Evolutionary conservation across 169 alveolate genomes (phyloP).

Genomic region (Condylostoma magnum): DNA sequence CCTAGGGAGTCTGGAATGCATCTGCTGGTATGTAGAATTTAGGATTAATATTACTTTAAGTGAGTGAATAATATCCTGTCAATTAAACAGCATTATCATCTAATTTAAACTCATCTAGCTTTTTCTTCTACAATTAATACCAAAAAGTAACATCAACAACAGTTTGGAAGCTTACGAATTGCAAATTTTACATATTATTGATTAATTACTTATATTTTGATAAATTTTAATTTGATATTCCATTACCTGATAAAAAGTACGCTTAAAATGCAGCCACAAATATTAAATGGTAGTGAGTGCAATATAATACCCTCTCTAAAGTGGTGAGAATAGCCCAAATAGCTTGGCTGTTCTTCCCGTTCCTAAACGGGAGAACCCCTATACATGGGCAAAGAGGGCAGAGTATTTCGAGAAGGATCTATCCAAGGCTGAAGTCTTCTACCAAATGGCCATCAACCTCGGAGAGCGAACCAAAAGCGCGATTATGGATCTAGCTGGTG

Average conservation of each 20-base stretch:
- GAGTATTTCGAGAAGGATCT: constrained; percentile 30
- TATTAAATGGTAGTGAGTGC: no score
- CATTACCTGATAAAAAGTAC: no score
- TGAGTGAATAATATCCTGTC: constrained; percentile 27
- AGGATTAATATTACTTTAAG: constrained; percentile 29
- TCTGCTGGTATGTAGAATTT: constrained; percentile 12
- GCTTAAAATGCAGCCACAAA: no score
- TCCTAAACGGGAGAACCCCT: constrained; percentile 24
- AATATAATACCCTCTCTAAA: no score
- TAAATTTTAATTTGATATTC: no score
- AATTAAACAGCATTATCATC: constrained; percentile 21
- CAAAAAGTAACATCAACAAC: constrained; percentile 27
- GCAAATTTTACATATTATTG: background rate
- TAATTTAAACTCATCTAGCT: constrained; percentile 50
- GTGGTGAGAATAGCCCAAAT: no score
- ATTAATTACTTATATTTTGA: no score
- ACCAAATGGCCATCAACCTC: background rate
- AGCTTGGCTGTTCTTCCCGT: no score
- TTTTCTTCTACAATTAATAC: constrained; percentile 29
- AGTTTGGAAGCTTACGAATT: background rate
- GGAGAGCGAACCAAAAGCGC: constrained; percentile 12
- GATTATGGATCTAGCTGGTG: constrained; percentile 19
- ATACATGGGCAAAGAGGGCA: constrained; percentile 11
- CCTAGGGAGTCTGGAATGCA: background rate
- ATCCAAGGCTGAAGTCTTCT: background rate